Base-by-base conservation (phyloP, 2,329 filamentous ascomycete genomes). In the Paecilomyces formosus region DNA sequence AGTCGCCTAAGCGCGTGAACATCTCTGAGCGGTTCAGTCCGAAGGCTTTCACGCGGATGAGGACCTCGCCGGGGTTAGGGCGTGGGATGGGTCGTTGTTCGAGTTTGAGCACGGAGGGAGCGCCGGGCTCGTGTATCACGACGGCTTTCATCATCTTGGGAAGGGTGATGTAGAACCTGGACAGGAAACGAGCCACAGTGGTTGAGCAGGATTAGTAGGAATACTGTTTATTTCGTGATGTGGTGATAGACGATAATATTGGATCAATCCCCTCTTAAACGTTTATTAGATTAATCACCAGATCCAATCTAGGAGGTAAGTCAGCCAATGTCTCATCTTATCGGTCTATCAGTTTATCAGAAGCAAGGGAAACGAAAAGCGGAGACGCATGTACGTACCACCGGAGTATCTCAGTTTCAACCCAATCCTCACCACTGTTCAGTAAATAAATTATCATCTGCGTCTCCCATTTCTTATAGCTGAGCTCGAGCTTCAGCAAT, bases 1-100 rank as follows among this genome's bases (percentile, higher is more conserved):
- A 76, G 64, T 75, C 70, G 33, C 77, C 78, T 59, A 77, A 76
- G 12, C 78, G 75, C 7, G 78, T 80, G 70, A 76, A 79, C 60
- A 79, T 69, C 60, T 80, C 77, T 55, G 72, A 73, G 18, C 77
- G 74, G 61, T 80, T 80, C 61, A 80, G 73, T n/a, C 78, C 78
- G 60, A 77, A 76, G 15, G 75, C 78, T 55, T 74, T 70, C 60
- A 79, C 65, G 55, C 68, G 70, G 62, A 80, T 75, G 31, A 79
- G 72, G 26, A 80, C 70, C 59, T 77, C 65, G 55, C 72, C 71
- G 22, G 65, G 52, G n/a, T 67, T 58, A 3, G 75, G 72, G 1
- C 59, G 70, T 6, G 78, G 78, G 55, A 77, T 72, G 5, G 76
- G 74, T 13, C 72, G 57, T 13, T 66, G 58, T 61, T 74, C 66